phyloP scores from a whole-genome alignment of 129 eudicot genomes.

The Pulicaria dysenterica region DNA sequence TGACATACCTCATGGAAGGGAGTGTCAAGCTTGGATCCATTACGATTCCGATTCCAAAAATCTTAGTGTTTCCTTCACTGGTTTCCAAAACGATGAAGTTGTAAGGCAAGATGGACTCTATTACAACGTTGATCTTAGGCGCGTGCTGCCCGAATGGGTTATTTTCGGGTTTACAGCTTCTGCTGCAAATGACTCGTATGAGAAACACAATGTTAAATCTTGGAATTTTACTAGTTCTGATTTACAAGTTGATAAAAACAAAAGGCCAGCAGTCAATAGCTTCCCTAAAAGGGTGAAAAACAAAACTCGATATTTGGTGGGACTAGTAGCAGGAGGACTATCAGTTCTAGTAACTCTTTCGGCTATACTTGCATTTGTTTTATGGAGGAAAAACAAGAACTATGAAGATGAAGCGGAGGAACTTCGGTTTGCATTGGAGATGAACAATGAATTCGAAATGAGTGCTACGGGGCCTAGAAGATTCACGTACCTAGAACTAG shows the following conservation, averaged over 20 bases:
- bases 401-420: not conserved
- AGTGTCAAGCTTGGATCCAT: conserved; percentile 44
- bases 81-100: not conserved
- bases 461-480: conserved; percentile 24
- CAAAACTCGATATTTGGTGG: conserved; percentile 8
- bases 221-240: conserved; percentile 30
- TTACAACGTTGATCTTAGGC: conserved; percentile 35
- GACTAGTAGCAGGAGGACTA: conserved; percentile 12
- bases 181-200: conserved; percentile 17
- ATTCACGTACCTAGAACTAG: conserved; percentile 30
- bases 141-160: conserved; percentile 32
- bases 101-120: conserved; percentile 16
- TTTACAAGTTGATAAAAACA: conserved; percentile 19
- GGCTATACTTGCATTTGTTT: conserved; percentile 17
- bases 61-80: conserved; percentile 36
- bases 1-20: conserved; percentile 11
- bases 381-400: not conserved
- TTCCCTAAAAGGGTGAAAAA: conserved; percentile 6
- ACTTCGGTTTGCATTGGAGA: not conserved
- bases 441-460: conserved; percentile 36
- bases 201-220: conserved; percentile 17
- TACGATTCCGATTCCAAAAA: conserved; percentile 38
- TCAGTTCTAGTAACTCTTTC: not conserved
- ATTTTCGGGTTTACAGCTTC: conserved; percentile 37
- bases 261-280: not conserved